Base-by-base conservation (phyloP, 345 rosid genomes). In the Excoecaria cochinchinensis region DNA sequence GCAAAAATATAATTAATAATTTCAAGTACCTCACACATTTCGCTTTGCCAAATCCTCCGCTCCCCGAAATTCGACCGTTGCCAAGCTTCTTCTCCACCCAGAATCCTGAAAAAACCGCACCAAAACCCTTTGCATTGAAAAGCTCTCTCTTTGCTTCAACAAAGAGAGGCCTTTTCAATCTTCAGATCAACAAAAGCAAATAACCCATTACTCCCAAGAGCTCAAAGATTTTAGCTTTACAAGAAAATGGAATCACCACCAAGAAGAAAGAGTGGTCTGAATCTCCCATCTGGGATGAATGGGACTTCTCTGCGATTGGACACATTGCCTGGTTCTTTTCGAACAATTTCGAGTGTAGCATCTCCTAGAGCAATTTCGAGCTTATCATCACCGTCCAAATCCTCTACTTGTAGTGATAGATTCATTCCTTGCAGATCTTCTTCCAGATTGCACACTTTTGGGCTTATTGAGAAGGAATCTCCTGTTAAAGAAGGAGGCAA, bases 391-490 rank as follows among this genome's bases (percentile, higher is more conserved):
- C 99, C 97, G 0, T 90, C 97, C 0, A 91, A 92, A 53, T 68
- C 86, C 22, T 81, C 97, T 0, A 77, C 86, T 47, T 91, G 97
- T 75, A 90, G 99, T 73, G 99, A 95, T 69, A 80, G 98, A 82
- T 95, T 95, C 85, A 95, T 93, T 66, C 99, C 98, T 0, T 93
- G 99, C 81, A 87, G 98, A 91, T 95, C 99, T 25, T 87, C 98
- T 2, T 95, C 99, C 1, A 85, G 99, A 73, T 87, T 95, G 40
- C 92, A 93, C 84, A 85, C 97, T 19, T 95, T 91, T 66, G 98
- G 95, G 83, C 88, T 95, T 1, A 78, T 79, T 7, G 99, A 95
- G 11, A 93, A 87, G 79, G 90, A 74, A 21, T 82, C 97, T 0
- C 98, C 98, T 5, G 90, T 84, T 44, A 95, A 95, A 84, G 97